Base-by-base conservation (phyloP, 2,329 filamentous ascomycete species). In the Cryphonectria radicalis region DNA sequence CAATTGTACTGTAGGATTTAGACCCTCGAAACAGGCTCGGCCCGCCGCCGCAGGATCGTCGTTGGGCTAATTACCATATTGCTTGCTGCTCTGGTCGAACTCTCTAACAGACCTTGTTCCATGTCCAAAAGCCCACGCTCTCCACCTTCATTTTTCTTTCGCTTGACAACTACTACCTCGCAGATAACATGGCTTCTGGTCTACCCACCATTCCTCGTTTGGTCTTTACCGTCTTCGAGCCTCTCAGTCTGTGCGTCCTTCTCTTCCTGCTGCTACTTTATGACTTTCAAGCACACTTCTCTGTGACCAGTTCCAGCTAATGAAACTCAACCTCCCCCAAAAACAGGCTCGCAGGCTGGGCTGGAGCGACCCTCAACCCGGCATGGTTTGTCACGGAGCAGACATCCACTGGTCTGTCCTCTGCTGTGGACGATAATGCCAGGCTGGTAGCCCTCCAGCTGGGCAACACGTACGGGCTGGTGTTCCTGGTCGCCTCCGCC, bases 181-280 rank as follows among this genome's bases (percentile, higher is more conserved):
- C 11, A 11, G 35, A 17, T 43, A 66, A 35, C 13, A 91, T 91
- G 90, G 83, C 89, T 14, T 85, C 89, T 40, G 85, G 87, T 73
- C 84, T 93, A 32, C 91, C 91, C 2, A 77, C 84, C 3, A 84
- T 92, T 76, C 91, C 91, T 17, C 85, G 90, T 72, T 78, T 91
- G 64, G 82, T 92, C 65, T 92, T 93, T 74, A 91, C 89, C 42
- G 79, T 92, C 68, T 77, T 92, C 59, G 91, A 93, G 79, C 91
- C 91, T 43, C 82, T 92, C 72, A 90, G 90, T 28, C 84, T 92
- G 90, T 92, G 84, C 81, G 86, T 77, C 62, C 68, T 64, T 37
- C 66, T 28, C 67, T 2, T 74, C 74, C 35, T 71, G 62, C 50
- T 74, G 10, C 11, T 28, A 2, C 8, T 4, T 35, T 35, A 4